Evolutionary conservation across 495 filamentous ascomycete species (phyloP).

Genomic region (Mytilinidion resinicola): DNA sequence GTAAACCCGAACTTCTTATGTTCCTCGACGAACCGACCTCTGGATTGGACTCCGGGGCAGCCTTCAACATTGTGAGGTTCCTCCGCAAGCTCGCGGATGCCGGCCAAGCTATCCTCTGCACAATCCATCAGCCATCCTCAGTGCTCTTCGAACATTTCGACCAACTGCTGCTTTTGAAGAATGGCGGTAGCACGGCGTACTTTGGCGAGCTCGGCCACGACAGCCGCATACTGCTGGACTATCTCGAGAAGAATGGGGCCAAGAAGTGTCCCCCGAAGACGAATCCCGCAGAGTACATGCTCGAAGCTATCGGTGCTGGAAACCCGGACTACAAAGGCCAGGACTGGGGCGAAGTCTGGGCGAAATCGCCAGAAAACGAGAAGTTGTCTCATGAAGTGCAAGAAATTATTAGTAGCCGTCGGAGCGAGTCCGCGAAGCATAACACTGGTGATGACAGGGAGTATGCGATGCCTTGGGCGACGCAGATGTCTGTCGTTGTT

Average conservation of each 20-base stretch:
- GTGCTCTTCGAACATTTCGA: constrained; percentile 72
- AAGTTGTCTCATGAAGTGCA: constrained; percentile 27
- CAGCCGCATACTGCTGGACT: constrained; percentile 50
- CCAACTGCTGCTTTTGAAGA: constrained; percentile 59
- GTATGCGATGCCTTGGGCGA: constrained; percentile 25
- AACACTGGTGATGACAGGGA: constrained; percentile 24
- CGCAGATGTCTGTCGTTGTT: constrained; percentile 26
- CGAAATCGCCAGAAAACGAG: constrained; percentile 39
- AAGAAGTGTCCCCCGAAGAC: constrained; percentile 49
- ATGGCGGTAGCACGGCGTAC: constrained; percentile 66
- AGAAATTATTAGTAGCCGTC: constrained; percentile 20
- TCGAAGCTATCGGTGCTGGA: constrained; percentile 60
- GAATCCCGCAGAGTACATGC: constrained; percentile 67
- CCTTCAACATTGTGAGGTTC: constrained; percentile 60
- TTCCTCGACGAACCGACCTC: constrained; percentile 78
- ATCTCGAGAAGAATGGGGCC: constrained; percentile 58
- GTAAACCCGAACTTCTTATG: constrained; percentile 60
- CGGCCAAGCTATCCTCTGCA: constrained; percentile 64
- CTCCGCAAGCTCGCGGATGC: constrained; percentile 58
- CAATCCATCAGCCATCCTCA: constrained; percentile 71
- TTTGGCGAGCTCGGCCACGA: constrained; percentile 58
- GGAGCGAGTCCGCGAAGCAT: constrained; percentile 2
- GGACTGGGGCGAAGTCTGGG: constrained; percentile 59
- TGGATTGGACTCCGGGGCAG: constrained; percentile 58
- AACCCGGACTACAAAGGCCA: constrained; percentile 56